Conservation (phyloP, 1,139 yeast genomes). For the Meyerozyma athensensis region DNA sequence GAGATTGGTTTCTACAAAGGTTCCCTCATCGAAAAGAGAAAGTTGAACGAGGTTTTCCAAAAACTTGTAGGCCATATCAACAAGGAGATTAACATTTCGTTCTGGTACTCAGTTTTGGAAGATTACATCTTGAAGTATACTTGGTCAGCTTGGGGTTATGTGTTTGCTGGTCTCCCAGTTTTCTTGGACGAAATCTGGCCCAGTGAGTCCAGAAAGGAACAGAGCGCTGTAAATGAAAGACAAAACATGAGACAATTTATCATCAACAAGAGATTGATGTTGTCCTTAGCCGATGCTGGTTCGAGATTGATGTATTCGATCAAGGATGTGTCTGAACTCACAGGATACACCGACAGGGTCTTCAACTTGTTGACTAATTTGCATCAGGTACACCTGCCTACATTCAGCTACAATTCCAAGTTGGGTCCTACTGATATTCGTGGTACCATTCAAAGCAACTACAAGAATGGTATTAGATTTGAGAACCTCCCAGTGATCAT, state of each 20-base stretch:
- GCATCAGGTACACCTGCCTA: constrained; percentile 76
- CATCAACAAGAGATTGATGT: constrained; percentile 84
- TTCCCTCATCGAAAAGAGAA: constrained; percentile 69
- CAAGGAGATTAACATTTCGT: constrained; percentile 47
- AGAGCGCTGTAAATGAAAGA: constrained; percentile 30
- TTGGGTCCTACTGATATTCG: constrained; percentile 52
- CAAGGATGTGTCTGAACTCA: constrained; percentile 85
- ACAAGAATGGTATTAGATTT: constrained; percentile 67
- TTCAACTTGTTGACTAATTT: constrained; percentile 69
- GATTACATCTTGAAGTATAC: constrained; percentile 85
- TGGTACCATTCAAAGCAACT: constrained; percentile 80
- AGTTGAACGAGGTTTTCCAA: constrained; percentile 56
- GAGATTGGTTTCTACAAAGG: constrained; percentile 96
- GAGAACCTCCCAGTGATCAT: constrained; percentile 81
- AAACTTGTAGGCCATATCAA: constrained; percentile 45
- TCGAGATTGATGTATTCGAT: constrained; percentile 94
- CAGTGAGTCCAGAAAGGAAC: constrained; percentile 11
- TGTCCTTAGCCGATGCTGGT: constrained; percentile 93
- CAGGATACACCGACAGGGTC: constrained; percentile 87
- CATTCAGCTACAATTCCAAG: constrained; percentile 59
- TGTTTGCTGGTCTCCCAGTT: constrained; percentile 87
- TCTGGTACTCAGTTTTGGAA: constrained; percentile 67
- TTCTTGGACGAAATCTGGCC: constrained; percentile 44
- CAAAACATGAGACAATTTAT: constrained; percentile 82
- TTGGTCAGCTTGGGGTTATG: constrained; percentile 93